Evolutionary conservation across 129 eudicot species (phyloP).

Genomic region (Tagetes erecta): DNA sequence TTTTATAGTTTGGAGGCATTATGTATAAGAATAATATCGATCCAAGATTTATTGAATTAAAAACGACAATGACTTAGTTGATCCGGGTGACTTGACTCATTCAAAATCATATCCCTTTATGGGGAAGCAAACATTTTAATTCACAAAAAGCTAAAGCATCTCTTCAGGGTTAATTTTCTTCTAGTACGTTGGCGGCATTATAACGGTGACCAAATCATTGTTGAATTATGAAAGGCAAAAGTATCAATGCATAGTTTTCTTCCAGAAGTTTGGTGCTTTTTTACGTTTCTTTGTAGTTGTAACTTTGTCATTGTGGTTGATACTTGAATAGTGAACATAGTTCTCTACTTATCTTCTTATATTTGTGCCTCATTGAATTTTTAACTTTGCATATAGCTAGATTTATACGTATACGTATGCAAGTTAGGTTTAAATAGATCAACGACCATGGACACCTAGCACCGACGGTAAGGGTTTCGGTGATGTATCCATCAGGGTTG

Average conservation of each 20-base stretch:
- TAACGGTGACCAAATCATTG: not conserved
- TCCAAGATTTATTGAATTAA: not conserved
- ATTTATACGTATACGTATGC: too few species aligned
- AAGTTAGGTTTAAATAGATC: too few species aligned
- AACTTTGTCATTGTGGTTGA: not conserved
- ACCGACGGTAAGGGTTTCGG: too few species aligned
- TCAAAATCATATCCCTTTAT: not conserved
- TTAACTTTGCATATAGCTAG: too few species aligned
- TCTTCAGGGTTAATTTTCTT: not conserved
- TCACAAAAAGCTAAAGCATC: slow-evolving; percentile 7
- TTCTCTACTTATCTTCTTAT: not conserved
- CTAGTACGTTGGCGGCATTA: not conserved
- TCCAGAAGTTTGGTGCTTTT: not conserved
- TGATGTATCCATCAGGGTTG: too few species aligned
- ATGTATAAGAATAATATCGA: not conserved
- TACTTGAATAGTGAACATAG: not conserved
- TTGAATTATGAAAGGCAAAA: not conserved
- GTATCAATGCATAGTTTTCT: not conserved
- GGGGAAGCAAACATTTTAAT: not conserved
- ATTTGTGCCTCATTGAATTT: too few species aligned
- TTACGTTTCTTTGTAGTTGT: slow-evolving; percentile 2
- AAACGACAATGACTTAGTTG: not conserved
- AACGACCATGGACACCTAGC: too few species aligned
- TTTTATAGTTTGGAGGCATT: not conserved
- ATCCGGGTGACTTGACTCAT: not conserved